Evolutionary conservation across 164 flowering plant genomes (phyloP).

Genomic region (Magnolia changhungtana): DNA sequence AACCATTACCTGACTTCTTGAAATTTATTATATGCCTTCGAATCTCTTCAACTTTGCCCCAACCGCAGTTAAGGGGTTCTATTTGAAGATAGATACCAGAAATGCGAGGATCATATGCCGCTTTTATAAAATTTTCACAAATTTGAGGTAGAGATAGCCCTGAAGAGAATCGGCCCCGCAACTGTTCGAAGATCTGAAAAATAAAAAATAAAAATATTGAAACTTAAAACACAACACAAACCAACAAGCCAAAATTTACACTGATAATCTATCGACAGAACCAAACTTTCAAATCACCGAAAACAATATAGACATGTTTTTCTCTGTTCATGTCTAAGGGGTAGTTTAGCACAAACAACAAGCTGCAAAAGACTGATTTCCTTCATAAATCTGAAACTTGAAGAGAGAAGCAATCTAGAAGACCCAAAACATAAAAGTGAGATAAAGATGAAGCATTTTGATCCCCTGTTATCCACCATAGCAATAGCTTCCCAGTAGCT

Average conservation of each 20-base stretch:
- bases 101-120: constrained; percentile 91
- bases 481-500: too few species aligned
- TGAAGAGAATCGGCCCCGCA: constrained; percentile 74
- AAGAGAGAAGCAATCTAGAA: neutral
- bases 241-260: neutral
- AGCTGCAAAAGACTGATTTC: neutral
- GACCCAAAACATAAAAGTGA: too few species aligned
- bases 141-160: constrained; percentile 86
- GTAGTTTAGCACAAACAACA: neutral
- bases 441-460: too few species aligned
- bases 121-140: constrained; percentile 84
- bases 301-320: too few species aligned
- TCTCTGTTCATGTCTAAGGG: too few species aligned
- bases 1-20: constrained; percentile 68
- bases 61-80: constrained; percentile 77
- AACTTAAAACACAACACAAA: neutral
- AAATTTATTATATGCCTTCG: constrained; percentile 76
- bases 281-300: neutral
- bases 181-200: constrained; percentile 81
- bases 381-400: neutral
- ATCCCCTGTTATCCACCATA: too few species aligned
- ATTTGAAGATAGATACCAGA: constrained; percentile 87
- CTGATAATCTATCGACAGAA: neutral
- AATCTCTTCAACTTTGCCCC: constrained; percentile 96
- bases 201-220: neutral